Base-by-base conservation (phyloP, 306 rosid genomes). In the Begonia loranthoides region DNA sequence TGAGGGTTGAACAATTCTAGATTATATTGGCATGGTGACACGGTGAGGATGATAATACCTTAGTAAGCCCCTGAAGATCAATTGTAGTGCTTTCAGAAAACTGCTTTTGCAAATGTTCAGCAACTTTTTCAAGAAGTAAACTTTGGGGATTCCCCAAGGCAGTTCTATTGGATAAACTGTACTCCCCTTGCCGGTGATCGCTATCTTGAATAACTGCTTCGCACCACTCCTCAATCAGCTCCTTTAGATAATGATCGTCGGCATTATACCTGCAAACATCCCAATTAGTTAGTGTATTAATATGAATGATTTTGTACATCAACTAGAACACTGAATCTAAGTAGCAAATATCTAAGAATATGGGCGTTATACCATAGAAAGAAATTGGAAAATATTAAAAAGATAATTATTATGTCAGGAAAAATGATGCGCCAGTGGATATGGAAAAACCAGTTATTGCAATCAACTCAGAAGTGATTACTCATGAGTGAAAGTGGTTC, bases 181-280 rank as follows among this genome's bases (percentile, higher is more conserved):
- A 71, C 53, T 78, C 83, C 43, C 55, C 79, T 69, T 60, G 83
- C 57, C 47, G 68, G 54, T 58, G 71, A 33, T 62, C 62, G 63
- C 74, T 54, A 64, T 71, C 73, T 65, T 70, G 95, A 76, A 85
- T 58, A 45, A 90, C 92, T 68, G 94, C 97, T 74, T 85, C 97
- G 60, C 95, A 90, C 95, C 97, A 85, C 67, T 85, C 97, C 68
- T 80, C 90, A 51, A 89, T 77, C 50, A 89, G 65, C 68, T 68
- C 79, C 66, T 79, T 72, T 46, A 89, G 83, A 71, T 80, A 82
- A 68, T 70, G 77, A 74, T 89, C 95, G 51, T 70, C 82, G 53
- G 97, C 51, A 64, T 71, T 80, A 76, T 76, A 90, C 82, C 97
- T 90, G 75, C 61, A 66, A 55, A 43, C 6, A 28, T 12, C 22